Conservation (phyloP, 352 stramenopile species). For the Globisporangium emineosum region DNA sequence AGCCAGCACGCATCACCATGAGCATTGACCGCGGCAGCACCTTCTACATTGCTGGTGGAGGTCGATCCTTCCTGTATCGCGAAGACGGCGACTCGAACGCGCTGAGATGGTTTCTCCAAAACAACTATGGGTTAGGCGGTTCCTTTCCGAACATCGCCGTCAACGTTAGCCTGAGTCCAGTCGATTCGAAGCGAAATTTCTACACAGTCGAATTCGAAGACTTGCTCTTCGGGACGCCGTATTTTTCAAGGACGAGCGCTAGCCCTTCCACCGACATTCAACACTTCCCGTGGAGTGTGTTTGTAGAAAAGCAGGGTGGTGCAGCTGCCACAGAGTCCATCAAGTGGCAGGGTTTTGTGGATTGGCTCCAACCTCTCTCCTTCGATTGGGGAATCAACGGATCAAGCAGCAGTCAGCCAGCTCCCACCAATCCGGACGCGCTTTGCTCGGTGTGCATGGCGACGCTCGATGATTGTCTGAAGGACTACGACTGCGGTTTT, state of each 20-base stretch:
- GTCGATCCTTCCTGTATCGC: background rate
- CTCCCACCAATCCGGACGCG: background rate
- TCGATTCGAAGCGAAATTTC: background rate
- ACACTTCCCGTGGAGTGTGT: background rate
- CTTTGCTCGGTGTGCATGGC: conserved; percentile 11
- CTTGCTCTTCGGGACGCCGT: background rate
- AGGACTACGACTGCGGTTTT: conserved; percentile 4
- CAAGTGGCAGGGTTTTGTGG: conserved; percentile 2
- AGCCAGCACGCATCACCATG: background rate
- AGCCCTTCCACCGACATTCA: conserved; percentile 1
- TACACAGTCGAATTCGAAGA: conserved; percentile 3
- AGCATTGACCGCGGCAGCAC: background rate
- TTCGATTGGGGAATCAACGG: background rate
- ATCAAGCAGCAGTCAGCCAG: background rate
- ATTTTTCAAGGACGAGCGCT: background rate
- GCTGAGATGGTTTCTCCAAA: background rate
- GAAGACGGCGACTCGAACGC: background rate
- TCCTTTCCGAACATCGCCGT: background rate
- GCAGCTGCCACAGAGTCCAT: background rate
- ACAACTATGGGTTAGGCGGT: background rate
- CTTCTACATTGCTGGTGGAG: background rate
- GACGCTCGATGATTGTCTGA: conserved; percentile 8
- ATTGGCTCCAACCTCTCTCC: conserved; percentile 8
- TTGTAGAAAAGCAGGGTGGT: background rate
- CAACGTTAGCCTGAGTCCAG: background rate